phyloP scores from a whole-genome alignment of 192 early-diverging fungal genomes.

The Linnemannia schmuckeri region DNA sequence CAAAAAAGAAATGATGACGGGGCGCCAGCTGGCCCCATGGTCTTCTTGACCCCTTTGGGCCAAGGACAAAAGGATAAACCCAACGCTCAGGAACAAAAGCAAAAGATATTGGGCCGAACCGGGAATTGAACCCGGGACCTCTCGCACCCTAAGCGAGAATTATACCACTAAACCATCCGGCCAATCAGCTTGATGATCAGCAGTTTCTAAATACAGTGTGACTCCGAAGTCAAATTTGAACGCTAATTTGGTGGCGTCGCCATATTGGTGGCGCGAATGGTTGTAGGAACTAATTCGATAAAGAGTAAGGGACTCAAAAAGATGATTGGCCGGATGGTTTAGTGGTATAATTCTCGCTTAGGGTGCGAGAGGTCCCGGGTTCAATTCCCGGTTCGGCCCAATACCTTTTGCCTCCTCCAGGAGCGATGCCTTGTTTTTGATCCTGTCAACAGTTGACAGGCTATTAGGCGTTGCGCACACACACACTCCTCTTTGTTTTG shows the following conservation, averaged over 20 bases:
- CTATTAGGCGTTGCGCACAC: too few species aligned
- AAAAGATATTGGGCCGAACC: conserved; percentile 63
- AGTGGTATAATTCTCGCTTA: conserved; percentile 80
- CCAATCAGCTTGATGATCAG: not conserved
- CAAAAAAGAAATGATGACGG: too few species aligned
- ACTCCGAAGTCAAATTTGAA: too few species aligned
- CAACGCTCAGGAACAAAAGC: not conserved
- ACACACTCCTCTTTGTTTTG: too few species aligned
- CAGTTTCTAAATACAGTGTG: too few species aligned
- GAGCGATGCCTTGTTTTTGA: too few species aligned
- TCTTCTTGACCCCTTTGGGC: too few species aligned
- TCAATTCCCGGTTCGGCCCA: conserved; percentile 79
- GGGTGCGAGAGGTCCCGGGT: conserved; percentile 85
- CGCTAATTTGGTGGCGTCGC: too few species aligned
- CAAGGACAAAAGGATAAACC: not conserved
- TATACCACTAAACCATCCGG: conserved; percentile 72
- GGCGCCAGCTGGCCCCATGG: not conserved
- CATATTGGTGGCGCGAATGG: too few species aligned
- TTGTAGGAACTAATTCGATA: too few species aligned
- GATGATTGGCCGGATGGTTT: conserved; percentile 56
- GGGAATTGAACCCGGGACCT: conserved; percentile 87
- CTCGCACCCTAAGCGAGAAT: conserved; percentile 82
- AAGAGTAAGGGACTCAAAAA: too few species aligned
- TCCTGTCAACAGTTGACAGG: too few species aligned
- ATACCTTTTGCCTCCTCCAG: not conserved